Conservation (phyloP, 31 red algal genomes). For the Odonthalia washingtoniensis region DNA sequence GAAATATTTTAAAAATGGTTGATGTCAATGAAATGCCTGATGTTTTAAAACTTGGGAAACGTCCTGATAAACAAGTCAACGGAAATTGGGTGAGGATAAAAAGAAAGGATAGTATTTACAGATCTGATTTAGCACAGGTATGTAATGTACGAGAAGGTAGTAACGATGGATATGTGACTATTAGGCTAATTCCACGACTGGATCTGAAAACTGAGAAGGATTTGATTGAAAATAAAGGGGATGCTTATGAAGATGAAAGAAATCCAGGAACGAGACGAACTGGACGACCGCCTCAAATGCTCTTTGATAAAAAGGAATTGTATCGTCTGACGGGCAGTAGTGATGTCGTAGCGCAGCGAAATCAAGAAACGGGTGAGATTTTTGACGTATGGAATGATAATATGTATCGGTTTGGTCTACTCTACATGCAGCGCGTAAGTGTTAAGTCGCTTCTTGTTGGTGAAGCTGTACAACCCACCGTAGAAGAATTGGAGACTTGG, state of each 20-base stretch:
- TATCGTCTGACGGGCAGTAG: constrained; percentile 63
- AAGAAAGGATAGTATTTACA: constrained; percentile 75
- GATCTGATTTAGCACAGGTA: constrained; percentile 93
- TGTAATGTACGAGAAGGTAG: constrained; percentile 82
- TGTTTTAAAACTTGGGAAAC: constrained; percentile 67
- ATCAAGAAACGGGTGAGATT: constrained; percentile 77
- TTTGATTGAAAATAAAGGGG: constrained; percentile 64
- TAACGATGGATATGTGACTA: constrained; percentile 59
- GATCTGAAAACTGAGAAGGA: constrained; percentile 76
- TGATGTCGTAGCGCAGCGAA: constrained; percentile 70
- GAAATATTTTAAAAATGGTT: constrained; percentile 76
- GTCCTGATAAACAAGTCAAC: constrained; percentile 58
- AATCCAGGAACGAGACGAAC: constrained; percentile 42
- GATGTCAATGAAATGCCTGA: constrained; percentile 91
- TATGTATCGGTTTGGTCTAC: constrained; percentile 72
- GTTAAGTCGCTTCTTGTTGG: constrained; percentile 64
- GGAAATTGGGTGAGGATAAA: constrained; percentile 91
- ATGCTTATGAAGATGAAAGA: constrained; percentile 47
- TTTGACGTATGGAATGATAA: constrained; percentile 89
- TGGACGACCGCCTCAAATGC: constrained; percentile 83
- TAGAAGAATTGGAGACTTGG: constrained; percentile 93
- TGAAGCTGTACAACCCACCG: constrained; percentile 73
- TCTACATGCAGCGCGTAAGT: constrained; percentile 84
- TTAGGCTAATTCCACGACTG: constrained; percentile 91
- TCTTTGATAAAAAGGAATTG: constrained; percentile 90